Conservation (phyloP, 1,284 basidiomycete species). For the Malassezia yamatoensis region DNA sequence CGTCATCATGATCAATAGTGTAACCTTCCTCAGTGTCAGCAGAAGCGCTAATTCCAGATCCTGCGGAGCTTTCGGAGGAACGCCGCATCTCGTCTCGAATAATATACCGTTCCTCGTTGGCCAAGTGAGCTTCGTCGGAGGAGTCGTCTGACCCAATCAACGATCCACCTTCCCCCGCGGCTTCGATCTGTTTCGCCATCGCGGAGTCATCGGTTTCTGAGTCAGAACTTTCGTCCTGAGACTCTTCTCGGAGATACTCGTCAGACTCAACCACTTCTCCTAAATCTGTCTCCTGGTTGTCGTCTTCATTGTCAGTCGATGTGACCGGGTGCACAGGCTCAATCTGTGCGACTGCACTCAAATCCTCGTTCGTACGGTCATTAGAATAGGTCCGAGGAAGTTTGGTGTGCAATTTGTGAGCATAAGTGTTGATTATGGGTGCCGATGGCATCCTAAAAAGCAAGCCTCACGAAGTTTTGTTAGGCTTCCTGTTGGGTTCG, state of each 20-base stretch:
- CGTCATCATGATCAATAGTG: conserved; percentile 21
- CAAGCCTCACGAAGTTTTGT: no score
- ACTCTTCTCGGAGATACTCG: background rate
- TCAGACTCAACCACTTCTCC: conserved; percentile 8
- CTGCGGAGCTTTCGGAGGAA: background rate
- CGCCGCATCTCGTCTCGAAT: conserved; percentile 35
- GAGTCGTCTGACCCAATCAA: conserved; percentile 43
- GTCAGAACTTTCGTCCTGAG: background rate
- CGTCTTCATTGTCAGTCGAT: conserved; percentile 6
- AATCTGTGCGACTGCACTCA: no score
- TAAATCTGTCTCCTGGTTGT: conserved; percentile 1
- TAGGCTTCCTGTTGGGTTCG: background rate
- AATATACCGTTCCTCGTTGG: conserved; percentile 41
- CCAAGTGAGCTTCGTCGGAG: conserved; percentile 30
- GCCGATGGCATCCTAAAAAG: no score
- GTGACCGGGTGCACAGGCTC: no score
- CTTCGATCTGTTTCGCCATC: conserved; percentile 42
- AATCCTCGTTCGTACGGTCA: no score
- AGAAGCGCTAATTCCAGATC: background rate
- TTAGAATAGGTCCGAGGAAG: no score
- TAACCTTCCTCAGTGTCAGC: conserved; percentile 15
- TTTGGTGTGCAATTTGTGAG: no score
- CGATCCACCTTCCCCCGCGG: conserved; percentile 42
- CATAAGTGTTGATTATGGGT: no score
- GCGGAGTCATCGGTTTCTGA: conserved; percentile 30